Base-by-base conservation (phyloP, 306 rosid species). In the Vicia villosa region DNA sequence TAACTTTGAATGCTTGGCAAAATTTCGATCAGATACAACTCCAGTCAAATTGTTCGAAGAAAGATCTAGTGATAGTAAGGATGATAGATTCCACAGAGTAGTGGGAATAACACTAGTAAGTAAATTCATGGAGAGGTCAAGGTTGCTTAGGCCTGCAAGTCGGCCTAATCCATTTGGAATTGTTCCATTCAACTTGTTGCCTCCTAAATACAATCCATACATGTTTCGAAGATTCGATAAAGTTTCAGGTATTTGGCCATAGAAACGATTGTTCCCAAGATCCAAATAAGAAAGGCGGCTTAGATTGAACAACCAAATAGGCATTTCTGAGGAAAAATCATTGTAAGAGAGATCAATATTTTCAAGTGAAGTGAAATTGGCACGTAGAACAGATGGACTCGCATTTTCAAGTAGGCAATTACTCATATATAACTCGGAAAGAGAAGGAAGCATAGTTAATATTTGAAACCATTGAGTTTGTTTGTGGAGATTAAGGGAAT, bases 351-450 rank as follows among this genome's bases (percentile, higher is more conserved):
- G 38, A 42, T 41, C 54, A 22, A 63, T 37, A 22, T 22, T 3
- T 42, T 42, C 10, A 42, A 63, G 69, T 14, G 69, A 63, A 22
- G 69, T 63, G 21, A 63, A 42, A 42, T 63, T 63, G 22, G 37
- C 54, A 63, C 21, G 21, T 1, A 12, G 8, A 63, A 40, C 13
- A 20, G 37, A 63, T 7, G 51, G 19, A 4, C 34, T 41, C 0
- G 13, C 20, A 0, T 17, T 63, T 40, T 63, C 6, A 21, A 40
- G 68, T 12, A 0, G 12, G 20, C 68, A 40, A 40, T 36, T 21
- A 5, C 2, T 1, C 51, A 40, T 40, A 28, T 3, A 1, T 21
- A 63, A 20, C 36, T 6, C 52, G 0, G 3, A 20, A 13, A 63
- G 68, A 0, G 4, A 41, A 8, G 69, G 52, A 63, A 63, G 32